Conservation (phyloP, 2,329 filamentous ascomycete species). For the Ophiostoma angusticollis region DNA sequence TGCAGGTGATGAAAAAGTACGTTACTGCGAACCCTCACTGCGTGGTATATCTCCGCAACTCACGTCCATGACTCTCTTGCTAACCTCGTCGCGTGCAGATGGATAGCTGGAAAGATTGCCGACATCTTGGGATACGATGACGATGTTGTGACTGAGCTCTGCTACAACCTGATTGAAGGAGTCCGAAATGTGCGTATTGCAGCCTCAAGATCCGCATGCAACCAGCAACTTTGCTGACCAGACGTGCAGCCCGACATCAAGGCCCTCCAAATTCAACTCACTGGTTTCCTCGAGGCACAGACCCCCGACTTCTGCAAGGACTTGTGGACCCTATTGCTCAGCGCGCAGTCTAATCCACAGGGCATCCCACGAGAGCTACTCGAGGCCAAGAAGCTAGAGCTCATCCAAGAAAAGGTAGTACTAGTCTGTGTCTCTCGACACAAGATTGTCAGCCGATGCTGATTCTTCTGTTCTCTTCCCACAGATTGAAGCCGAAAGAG, state of each 20-base stretch:
- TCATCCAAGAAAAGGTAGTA: constrained; percentile 83
- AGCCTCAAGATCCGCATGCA: neutral
- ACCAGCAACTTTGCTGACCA: neutral
- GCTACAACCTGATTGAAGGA: constrained; percentile 58
- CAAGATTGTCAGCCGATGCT: neutral
- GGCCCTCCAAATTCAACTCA: constrained; percentile 83
- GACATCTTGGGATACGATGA: constrained; percentile 87
- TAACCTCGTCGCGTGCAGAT: no score
- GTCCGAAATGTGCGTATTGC: constrained; percentile 53
- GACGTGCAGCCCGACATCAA: constrained; percentile 76
- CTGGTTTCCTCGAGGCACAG: constrained; percentile 89
- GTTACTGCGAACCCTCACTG: no score
- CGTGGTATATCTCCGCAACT: no score
- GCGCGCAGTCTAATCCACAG: constrained; percentile 75
- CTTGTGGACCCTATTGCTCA: constrained; percentile 81
- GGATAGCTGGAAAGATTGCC: constrained; percentile 81
- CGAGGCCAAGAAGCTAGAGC: constrained; percentile 89
- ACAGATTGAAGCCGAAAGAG: constrained; percentile 70
- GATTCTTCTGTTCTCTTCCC: neutral
- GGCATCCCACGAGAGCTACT: constrained; percentile 89
- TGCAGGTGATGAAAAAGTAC: constrained; percentile 95
- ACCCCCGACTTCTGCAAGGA: constrained; percentile 84
- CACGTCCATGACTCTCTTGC: neutral
- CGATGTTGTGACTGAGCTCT: constrained; percentile 86
- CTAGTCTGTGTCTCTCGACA: no score